Evolutionary conservation across 1,284 basidiomycete species (phyloP).

Genomic region (Irpex lacteus): DNA sequence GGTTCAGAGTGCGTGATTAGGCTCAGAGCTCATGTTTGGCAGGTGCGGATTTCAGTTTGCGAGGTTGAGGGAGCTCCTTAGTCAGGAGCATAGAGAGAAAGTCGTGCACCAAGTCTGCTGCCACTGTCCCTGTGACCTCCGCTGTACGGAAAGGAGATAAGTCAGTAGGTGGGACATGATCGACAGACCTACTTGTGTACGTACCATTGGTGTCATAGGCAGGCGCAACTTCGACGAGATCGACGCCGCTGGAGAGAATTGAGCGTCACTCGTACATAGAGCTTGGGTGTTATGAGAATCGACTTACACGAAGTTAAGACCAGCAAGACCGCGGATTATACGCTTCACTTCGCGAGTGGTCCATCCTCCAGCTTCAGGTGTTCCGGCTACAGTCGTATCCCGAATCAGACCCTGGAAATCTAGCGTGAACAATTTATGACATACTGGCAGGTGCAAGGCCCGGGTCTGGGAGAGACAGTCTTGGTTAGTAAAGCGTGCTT

Average conservation of each 20-base stretch:
- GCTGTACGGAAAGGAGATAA: constrained; percentile 34
- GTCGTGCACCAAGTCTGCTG: constrained; percentile 71
- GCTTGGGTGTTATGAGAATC: neutral
- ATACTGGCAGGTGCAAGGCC: constrained; percentile 76
- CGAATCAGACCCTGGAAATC: neutral
- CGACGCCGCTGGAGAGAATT: constrained; percentile 50
- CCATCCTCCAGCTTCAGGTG: constrained; percentile 81
- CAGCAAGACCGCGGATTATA: constrained; percentile 73
- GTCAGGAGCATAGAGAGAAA: constrained; percentile 61
- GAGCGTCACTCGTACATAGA: neutral
- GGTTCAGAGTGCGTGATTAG: no score
- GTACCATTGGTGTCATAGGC: constrained; percentile 65
- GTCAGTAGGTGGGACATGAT: neutral
- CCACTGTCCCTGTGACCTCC: constrained; percentile 69
- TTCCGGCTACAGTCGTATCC: constrained; percentile 53
- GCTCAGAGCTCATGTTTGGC: constrained; percentile 28
- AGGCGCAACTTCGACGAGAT: constrained; percentile 80
- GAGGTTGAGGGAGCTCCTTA: constrained; percentile 29
- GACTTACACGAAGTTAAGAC: constrained; percentile 74
- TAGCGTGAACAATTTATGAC: no score
- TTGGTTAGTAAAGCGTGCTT: neutral
- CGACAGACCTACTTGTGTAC: neutral
- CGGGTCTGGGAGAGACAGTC: constrained; percentile 47
- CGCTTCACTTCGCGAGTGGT: constrained; percentile 79
- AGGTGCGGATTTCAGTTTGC: constrained; percentile 7